A percentile compares a stretch with the other conserved stretches of the same genome.
These are phyloP conservation scores for Brassica hybrid DNA, from an alignment of 441 rosid genomes.

Conservation along the genomic window DNA sequence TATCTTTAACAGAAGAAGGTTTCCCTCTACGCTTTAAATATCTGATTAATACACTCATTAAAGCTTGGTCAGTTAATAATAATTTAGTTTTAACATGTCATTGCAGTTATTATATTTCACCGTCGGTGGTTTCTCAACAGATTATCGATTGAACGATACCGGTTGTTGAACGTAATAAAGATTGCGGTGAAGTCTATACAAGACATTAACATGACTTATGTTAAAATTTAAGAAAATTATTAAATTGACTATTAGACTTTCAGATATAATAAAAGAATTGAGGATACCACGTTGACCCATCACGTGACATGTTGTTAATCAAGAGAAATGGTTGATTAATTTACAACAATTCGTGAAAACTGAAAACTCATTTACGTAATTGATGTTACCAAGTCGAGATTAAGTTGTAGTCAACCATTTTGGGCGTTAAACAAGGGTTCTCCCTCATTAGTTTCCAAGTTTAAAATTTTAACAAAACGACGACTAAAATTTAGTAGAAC, in stretches of 20 bases:
- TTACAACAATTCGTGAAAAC: slow-evolving; percentile 1
- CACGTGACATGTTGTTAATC: neutral
- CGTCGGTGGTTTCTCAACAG: slow-evolving; percentile 14
- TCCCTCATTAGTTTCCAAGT: slow-evolving; percentile 5
- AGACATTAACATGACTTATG: neutral
- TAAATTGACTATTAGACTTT: neutral
- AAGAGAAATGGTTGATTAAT: neutral
- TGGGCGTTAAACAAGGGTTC: slow-evolving; percentile 20
- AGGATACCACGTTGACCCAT: slow-evolving; percentile 20
- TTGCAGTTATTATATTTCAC: neutral
- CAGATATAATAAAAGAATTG: neutral
- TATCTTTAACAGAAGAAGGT: neutral
- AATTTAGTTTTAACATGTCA: neutral
- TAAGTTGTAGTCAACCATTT: slow-evolving; percentile 17
- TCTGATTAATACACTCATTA: neutral
- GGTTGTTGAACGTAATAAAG: neutral
- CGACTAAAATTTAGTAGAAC: neutral
- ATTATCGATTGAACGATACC: neutral
- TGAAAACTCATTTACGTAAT: slow-evolving; percentile 7
- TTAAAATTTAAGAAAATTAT: neutral
- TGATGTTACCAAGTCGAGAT: slow-evolving; percentile 26
- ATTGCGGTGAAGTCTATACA: neutral
- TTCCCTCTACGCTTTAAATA: neutral
- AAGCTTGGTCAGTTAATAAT: neutral
- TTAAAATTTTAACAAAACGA: neutral